Conservation (phyloP, 805 yeast species). For the Candida golubevii region DNA sequence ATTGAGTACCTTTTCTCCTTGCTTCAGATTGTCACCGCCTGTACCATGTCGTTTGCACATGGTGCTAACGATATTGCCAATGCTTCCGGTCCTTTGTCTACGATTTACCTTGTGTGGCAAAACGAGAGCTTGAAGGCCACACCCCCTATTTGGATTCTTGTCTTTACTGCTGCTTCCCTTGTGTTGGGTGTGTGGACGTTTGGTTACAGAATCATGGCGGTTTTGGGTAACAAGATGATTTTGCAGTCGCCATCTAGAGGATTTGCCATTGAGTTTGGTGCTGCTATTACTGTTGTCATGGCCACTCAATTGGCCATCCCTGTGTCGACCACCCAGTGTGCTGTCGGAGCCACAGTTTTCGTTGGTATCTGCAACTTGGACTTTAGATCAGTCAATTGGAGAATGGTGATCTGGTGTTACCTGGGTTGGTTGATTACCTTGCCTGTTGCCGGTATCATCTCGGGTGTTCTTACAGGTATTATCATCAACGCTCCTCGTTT, state of each 20-base stretch:
- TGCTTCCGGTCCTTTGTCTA: slow-evolving; percentile 71
- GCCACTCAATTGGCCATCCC: slow-evolving; percentile 72
- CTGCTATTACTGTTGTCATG: slow-evolving; percentile 70
- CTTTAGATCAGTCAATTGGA: slow-evolving; percentile 65
- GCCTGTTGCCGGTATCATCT: slow-evolving; percentile 68
- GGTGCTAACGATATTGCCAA: slow-evolving; percentile 79
- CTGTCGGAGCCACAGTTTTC: slow-evolving; percentile 73
- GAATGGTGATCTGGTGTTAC: slow-evolving; percentile 69
- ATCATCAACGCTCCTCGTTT: slow-evolving; percentile 58
- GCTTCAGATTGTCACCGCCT: slow-evolving; percentile 68
- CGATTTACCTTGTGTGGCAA: slow-evolving; percentile 60
- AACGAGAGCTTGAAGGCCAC: slow-evolving; percentile 49
- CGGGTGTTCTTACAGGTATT: slow-evolving; percentile 62
- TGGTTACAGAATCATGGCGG: slow-evolving; percentile 67
- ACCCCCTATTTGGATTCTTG: slow-evolving; percentile 69
- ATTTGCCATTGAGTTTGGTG: slow-evolving; percentile 70
- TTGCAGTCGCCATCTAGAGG: slow-evolving; percentile 78
- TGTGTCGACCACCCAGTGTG: slow-evolving; percentile 73
- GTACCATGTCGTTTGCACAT: slow-evolving; percentile 78
- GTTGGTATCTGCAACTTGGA: slow-evolving; percentile 72
- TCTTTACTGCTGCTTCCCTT: slow-evolving; percentile 62
- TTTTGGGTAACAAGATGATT: slow-evolving; percentile 69
- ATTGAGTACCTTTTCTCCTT: slow-evolving; percentile 65
- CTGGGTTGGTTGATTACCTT: slow-evolving; percentile 69
- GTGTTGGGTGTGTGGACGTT: slow-evolving; percentile 67